These are phyloP conservation scores for Syzygium aromaticum DNA, from an alignment of 345 rosid species.

Conservation along the genomic window DNA sequence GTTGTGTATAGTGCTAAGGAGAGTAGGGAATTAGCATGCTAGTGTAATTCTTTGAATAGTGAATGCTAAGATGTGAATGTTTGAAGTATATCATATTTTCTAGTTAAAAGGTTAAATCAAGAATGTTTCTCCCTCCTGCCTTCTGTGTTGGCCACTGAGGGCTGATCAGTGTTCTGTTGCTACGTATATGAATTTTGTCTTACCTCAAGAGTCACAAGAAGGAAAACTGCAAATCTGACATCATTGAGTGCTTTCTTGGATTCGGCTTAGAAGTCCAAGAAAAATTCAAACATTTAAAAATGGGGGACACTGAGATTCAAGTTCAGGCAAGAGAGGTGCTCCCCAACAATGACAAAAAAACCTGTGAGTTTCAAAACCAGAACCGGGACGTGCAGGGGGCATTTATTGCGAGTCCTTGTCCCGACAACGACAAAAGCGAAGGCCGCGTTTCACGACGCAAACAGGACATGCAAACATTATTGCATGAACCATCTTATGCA, in stretches of 20 bases:
- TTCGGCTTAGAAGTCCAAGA: neutral
- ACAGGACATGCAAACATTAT: neutral
- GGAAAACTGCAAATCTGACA: neutral
- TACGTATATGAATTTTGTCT: constrained; percentile 8
- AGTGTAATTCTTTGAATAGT: constrained; percentile 19
- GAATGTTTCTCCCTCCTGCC: neutral
- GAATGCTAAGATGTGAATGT: constrained; percentile 1
- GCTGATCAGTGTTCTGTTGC: neutral
- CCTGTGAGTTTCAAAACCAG: neutral
- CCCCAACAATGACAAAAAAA: neutral
- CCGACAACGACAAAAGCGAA: neutral
- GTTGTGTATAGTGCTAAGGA: constrained; percentile 34
- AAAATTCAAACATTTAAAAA: neutral
- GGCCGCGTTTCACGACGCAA: neutral
- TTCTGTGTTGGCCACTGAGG: neutral
- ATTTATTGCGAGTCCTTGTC: neutral
- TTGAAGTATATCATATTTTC: neutral
- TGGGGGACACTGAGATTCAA: neutral
- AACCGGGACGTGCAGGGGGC: neutral
- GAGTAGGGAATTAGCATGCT: constrained; percentile 12
- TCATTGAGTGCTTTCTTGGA: neutral
- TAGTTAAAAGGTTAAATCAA: neutral
- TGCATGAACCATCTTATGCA: neutral
- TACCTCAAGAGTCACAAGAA: constrained; percentile 1
- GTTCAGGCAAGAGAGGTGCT: neutral